These are phyloP conservation scores for Cordyceps sp. DNA, from an alignment of 2,329 filamentous ascomycete species.

Conservation along the genomic window DNA sequence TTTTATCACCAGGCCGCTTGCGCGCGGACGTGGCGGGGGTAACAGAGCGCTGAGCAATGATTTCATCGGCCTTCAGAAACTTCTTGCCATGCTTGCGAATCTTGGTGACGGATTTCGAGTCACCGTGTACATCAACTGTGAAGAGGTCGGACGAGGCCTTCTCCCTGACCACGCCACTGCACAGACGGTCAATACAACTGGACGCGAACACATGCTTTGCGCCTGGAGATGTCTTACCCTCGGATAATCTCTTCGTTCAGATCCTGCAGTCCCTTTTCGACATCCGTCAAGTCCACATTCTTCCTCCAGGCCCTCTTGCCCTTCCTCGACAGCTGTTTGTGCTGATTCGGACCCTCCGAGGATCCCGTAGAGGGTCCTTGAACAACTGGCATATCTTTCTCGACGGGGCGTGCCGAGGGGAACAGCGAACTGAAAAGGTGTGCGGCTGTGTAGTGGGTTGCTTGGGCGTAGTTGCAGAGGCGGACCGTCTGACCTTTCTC, in stretches of 20 bases:
- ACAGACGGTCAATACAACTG: constrained; percentile 6
- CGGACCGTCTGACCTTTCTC: no score
- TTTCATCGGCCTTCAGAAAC: constrained; percentile 77
- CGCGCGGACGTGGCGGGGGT: constrained; percentile 62
- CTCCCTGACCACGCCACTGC: constrained; percentile 71
- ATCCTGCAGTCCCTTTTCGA: constrained; percentile 67
- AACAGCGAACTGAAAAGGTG: no score
- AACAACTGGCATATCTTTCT: constrained; percentile 33
- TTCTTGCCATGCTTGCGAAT: constrained; percentile 53
- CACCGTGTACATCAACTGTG: constrained; percentile 60
- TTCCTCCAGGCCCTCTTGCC: constrained; percentile 99
- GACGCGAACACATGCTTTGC: not conserved
- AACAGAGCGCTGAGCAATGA: constrained; percentile 68
- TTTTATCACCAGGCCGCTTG: constrained; percentile 57
- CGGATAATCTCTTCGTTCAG: constrained; percentile 80
- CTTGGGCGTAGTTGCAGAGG: no score
- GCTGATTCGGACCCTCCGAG: constrained; percentile 54
- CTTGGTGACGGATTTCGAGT: constrained; percentile 46
- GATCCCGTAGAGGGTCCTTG: constrained; percentile 26
- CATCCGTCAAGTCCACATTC: constrained; percentile 83
- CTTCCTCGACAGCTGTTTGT: constrained; percentile 82
- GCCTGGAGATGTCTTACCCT: constrained; percentile 39
- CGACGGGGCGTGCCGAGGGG: not conserved
- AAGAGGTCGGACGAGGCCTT: constrained; percentile 75
- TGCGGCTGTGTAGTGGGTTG: no score